Conservation (phyloP, 164 flowering plant genomes). For the Liquidambar formosana region DNA sequence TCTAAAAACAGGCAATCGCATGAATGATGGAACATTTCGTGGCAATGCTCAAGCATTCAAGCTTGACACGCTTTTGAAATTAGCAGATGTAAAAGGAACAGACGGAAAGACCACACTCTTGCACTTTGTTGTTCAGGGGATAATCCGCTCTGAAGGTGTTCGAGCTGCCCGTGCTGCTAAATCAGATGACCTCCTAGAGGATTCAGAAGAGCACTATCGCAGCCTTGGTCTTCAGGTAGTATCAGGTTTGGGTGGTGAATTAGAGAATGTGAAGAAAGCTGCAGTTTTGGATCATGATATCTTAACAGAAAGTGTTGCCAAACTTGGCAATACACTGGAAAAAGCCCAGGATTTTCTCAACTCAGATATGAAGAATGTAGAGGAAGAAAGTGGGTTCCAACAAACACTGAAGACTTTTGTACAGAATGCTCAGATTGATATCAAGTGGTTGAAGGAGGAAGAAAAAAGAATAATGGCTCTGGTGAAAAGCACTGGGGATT, state of each 20-base stretch:
- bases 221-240: slow-evolving; percentile 83
- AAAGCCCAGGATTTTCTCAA: slow-evolving; percentile 54
- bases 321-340: slow-evolving; percentile 44
- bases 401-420: slow-evolving; percentile 54
- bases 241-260: slow-evolving; percentile 63
- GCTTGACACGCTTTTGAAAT: slow-evolving; percentile 90
- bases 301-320: slow-evolving; percentile 53
- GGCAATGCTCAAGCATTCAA: slow-evolving; percentile 97
- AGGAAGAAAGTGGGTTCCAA: slow-evolving; percentile 54
- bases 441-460: slow-evolving; percentile 56
- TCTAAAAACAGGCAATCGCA: slow-evolving; percentile 95
- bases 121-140: slow-evolving; percentile 91
- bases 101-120: slow-evolving; percentile 94
- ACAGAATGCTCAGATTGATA: slow-evolving; percentile 63
- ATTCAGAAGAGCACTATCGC: slow-evolving; percentile 54
- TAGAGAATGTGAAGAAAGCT: slow-evolving; percentile 78
- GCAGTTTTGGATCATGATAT: slow-evolving; percentile 72
- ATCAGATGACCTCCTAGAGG: slow-evolving; percentile 52
- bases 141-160: slow-evolving; percentile 83
- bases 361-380: slow-evolving; percentile 44
- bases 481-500: slow-evolving; percentile 80
- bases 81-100: slow-evolving; percentile 86
- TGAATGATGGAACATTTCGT: slow-evolving; percentile 95
- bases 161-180: slow-evolving; percentile 65
- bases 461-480: slow-evolving; percentile 77